Conservation (phyloP, 1,284 basidiomycete genomes). For the Malassezia slooffiae region DNA sequence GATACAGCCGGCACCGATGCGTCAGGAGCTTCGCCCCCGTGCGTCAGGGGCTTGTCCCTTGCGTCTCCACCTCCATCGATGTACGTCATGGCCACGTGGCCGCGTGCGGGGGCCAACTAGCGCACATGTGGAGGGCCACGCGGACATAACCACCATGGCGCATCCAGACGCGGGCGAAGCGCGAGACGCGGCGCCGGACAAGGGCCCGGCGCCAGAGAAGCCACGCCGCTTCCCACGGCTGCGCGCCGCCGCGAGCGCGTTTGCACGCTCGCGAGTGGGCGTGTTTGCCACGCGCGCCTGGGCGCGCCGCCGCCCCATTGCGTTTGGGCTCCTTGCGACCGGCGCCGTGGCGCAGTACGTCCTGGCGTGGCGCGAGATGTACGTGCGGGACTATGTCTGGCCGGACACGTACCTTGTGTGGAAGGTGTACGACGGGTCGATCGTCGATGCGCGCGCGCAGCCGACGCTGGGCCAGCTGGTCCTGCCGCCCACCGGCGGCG, state of each 20-base stretch:
- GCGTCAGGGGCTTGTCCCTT: no score
- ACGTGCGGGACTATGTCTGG: constrained; percentile 17
- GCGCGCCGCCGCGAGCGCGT: not conserved
- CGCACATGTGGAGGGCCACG: no score
- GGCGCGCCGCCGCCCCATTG: constrained; percentile 4
- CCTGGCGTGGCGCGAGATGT: not conserved
- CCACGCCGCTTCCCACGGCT: no score
- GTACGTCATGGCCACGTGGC: no score
- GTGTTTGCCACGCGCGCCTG: not conserved
- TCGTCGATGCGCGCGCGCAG: constrained; percentile 32
- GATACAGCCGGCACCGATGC: no score
- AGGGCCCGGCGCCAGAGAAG: no score
- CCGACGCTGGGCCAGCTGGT: constrained; percentile 24
- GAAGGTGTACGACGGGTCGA: constrained; percentile 42
- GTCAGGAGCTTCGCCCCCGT: no score
- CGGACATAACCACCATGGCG: no score
- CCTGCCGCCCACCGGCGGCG: constrained; percentile 19
- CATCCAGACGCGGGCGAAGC: no score
- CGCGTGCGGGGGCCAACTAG: no score
- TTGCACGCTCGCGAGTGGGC: not conserved
- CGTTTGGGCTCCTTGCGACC: not conserved
- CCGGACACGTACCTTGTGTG: constrained; percentile 41
- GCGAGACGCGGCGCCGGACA: no score
- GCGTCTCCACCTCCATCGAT: no score
- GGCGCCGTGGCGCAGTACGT: not conserved